These are phyloP conservation scores for Arabis alpina DNA, from an alignment of 345 rosid genomes.

Conservation along the genomic window DNA sequence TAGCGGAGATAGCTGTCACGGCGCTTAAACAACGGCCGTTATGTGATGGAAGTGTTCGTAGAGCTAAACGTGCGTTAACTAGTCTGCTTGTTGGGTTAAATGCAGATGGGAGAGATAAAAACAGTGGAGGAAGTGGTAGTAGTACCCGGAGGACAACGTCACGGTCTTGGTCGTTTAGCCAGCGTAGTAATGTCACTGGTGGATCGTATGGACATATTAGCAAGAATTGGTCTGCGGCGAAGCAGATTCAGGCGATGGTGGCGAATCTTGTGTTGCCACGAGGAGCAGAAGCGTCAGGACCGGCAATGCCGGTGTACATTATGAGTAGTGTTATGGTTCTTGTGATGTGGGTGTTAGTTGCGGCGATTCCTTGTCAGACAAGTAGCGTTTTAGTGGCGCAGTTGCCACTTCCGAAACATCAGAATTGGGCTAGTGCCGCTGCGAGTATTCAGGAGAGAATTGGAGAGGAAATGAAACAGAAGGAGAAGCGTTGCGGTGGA, in stretches of 20 bases:
- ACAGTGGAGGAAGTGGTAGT: slow-evolving; percentile 31
- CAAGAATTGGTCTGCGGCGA: slow-evolving; percentile 89
- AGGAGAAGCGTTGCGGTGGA: slow-evolving; percentile 74
- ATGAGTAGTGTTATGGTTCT: slow-evolving; percentile 66
- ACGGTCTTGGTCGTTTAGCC: slow-evolving; percentile 87
- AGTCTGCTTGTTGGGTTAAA: slow-evolving; percentile 50
- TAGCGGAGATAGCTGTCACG: slow-evolving; percentile 71
- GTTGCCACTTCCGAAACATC: slow-evolving; percentile 75
- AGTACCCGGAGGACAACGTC: slow-evolving; percentile 52
- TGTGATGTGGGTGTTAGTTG: slow-evolving; percentile 79
- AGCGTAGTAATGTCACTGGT: slow-evolving; percentile 40
- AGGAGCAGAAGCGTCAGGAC: slow-evolving; percentile 62
- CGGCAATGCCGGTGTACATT: slow-evolving; percentile 61
- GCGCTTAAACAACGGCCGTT: slow-evolving; percentile 71
- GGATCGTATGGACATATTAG: slow-evolving; percentile 59
- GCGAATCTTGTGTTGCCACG: slow-evolving; percentile 66
- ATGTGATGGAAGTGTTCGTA: slow-evolving; percentile 75
- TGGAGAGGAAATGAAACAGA: slow-evolving; percentile 89
- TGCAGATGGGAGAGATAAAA: slow-evolving; percentile 66
- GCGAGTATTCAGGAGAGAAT: slow-evolving; percentile 73
- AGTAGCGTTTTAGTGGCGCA: slow-evolving; percentile 64
- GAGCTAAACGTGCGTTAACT: slow-evolving; percentile 75
- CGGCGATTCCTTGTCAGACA: slow-evolving; percentile 88
- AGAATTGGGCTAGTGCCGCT: slow-evolving; percentile 72
- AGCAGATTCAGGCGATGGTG: slow-evolving; percentile 85